Evolutionary conservation across 106 monocot species (phyloP).

Genomic region (Phalaenopsis equestris): DNA sequence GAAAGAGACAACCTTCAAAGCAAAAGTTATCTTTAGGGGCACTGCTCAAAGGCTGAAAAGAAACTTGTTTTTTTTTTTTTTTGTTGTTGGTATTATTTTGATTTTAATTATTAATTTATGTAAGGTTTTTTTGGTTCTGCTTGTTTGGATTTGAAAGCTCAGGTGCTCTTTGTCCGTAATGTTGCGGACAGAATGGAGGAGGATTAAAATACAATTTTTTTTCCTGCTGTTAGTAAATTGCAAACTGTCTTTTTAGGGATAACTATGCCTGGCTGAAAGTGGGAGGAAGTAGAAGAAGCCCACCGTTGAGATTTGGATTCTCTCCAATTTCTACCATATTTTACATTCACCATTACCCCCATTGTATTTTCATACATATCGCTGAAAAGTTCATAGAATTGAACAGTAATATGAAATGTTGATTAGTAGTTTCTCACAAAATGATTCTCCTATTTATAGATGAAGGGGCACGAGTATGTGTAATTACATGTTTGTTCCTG

Average conservation of each 20-base stretch:
- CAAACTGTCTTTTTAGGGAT: neutral
- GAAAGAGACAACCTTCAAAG: constrained; percentile 13
- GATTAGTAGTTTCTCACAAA: too few relatives aligned
- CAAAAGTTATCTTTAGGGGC: constrained; percentile 3
- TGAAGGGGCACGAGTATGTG: too few relatives aligned
- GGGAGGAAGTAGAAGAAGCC: too few relatives aligned
- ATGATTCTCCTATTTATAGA: too few relatives aligned
- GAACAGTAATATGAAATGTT: too few relatives aligned
- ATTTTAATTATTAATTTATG: neutral
- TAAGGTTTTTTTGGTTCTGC: neutral
- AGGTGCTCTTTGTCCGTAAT: constrained; percentile 7
- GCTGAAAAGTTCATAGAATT: too few relatives aligned
- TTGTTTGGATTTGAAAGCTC: constrained; percentile 8
- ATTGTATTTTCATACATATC: too few relatives aligned
- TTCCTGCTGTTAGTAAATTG: neutral
- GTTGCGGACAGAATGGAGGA: constrained; percentile 8
- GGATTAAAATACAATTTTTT: constrained; percentile 4
- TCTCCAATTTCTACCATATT: too few relatives aligned
- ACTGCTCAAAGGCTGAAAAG: constrained; percentile 10
- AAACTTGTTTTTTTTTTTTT: neutral
- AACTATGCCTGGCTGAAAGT: neutral
- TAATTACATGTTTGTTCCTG: too few relatives aligned
- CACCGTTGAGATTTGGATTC: too few relatives aligned
- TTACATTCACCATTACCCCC: too few relatives aligned
- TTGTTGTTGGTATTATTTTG: neutral